Conservation (phyloP, 179 eudicot species). For the Silene noctiflora region DNA sequence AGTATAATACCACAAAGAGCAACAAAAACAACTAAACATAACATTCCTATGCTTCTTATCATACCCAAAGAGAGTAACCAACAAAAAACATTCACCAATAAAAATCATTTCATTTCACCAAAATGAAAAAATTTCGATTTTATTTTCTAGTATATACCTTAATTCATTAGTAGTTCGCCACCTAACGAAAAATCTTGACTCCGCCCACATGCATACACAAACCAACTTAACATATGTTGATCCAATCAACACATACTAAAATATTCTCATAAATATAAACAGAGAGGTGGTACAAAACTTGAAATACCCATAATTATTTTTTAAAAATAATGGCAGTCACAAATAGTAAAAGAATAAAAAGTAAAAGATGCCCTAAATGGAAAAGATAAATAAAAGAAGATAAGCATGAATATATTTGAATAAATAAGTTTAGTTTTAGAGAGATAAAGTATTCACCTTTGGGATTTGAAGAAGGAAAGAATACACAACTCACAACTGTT, state of each 20-base stretch:
- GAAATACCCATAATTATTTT: too few relatives aligned
- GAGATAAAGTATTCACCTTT: conserved; percentile 26
- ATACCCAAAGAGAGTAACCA: too few relatives aligned
- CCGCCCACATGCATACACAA: conserved; percentile 28
- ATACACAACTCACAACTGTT: conserved; percentile 11
- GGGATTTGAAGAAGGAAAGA: conserved; percentile 27
- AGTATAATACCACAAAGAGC: conserved; percentile 15
- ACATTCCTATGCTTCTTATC: not conserved
- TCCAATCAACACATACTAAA: conserved; percentile 4
- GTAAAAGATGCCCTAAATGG: not conserved
- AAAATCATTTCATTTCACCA: not conserved
- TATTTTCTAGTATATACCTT: too few relatives aligned
- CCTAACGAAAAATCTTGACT: conserved; percentile 1
- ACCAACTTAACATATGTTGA: not conserved
- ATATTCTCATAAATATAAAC: conserved; percentile 13
- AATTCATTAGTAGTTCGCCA: too few relatives aligned
- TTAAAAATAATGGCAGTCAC: not conserved
- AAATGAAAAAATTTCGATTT: too few relatives aligned
- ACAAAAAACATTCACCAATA: not conserved
- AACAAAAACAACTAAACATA: conserved; percentile 8
- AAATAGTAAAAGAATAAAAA: conserved; percentile 6
- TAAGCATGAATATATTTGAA: not conserved
- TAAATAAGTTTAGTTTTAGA: not conserved
- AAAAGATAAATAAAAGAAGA: not conserved
- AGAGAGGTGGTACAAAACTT: not conserved